Evolutionary conservation across 345 rosid species (phyloP).

Genomic region (Lepidium aucheri): DNA sequence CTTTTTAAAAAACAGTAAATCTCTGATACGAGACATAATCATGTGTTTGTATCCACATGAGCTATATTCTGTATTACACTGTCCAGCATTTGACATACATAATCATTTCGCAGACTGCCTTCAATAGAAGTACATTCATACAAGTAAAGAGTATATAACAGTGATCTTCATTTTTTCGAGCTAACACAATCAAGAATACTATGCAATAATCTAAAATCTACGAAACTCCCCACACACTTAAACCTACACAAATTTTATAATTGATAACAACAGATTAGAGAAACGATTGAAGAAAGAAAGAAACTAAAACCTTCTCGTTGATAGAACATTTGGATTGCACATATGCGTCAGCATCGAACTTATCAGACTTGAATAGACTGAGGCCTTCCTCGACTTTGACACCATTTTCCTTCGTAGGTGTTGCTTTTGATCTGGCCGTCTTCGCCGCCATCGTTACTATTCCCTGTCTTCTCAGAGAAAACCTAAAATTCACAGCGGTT

Average conservation of each 20-base stretch:
- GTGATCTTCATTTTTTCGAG: background rate
- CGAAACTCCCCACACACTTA: background rate
- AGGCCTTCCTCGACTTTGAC: conserved; percentile 76
- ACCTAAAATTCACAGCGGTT: conserved; percentile 2
- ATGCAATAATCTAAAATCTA: background rate
- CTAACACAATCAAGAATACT: background rate
- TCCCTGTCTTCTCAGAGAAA: background rate
- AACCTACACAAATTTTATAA: background rate
- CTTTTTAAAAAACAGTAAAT: background rate
- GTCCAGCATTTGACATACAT: background rate
- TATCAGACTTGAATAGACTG: conserved; percentile 77
- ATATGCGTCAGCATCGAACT: conserved; percentile 83
- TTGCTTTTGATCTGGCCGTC: conserved; percentile 50
- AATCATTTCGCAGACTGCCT: background rate
- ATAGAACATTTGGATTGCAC: conserved; percentile 94
- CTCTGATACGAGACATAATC: background rate
- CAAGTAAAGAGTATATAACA: background rate
- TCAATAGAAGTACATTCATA: background rate
- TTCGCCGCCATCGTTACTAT: conserved; percentile 48
- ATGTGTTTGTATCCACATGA: background rate
- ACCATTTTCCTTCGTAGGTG: conserved; percentile 71
- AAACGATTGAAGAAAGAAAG: background rate
- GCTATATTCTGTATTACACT: background rate
- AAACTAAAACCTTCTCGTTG: conserved; percentile 68
- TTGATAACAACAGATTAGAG: background rate